These are phyloP conservation scores for Lichtheimia corymbifera DNA, from an alignment of 371 early-diverging fungal species.

Conservation along the genomic window DNA sequence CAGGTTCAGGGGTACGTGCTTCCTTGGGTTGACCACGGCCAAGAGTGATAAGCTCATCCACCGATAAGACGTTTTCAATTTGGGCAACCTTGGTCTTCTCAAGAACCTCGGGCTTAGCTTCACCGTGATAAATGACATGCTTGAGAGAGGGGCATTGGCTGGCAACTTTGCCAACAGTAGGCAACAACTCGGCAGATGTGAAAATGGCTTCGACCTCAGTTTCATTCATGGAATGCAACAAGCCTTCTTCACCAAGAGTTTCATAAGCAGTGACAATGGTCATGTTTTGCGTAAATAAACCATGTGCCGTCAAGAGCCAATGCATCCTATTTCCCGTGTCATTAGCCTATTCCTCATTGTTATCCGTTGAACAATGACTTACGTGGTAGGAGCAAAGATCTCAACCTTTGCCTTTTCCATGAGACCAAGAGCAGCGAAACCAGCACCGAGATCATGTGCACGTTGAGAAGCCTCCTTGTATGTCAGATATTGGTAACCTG, in stretches of 20 bases:
- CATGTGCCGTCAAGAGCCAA: slow-evolving; percentile 75
- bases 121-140: slow-evolving; percentile 77
- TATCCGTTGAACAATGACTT: slow-evolving; percentile 3
- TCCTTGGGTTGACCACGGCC: slow-evolving; percentile 67
- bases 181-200: slow-evolving; percentile 78
- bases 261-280: slow-evolving; percentile 87
- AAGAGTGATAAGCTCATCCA: slow-evolving; percentile 62
- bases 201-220: slow-evolving; percentile 75
- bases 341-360: neutral
- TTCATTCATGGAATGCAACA: slow-evolving; percentile 84
- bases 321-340: slow-evolving; percentile 53
- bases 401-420: slow-evolving; percentile 62
- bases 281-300: slow-evolving; percentile 70
- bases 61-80: slow-evolving; percentile 21
- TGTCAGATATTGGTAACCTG: slow-evolving; percentile 66
- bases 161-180: slow-evolving; percentile 62
- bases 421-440: slow-evolving; percentile 68
- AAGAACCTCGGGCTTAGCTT: slow-evolving; percentile 51
- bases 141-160: slow-evolving; percentile 62
- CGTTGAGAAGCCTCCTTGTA: slow-evolving; percentile 60
- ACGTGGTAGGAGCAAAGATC: slow-evolving; percentile 80
- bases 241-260: slow-evolving; percentile 87
- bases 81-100: slow-evolving; percentile 36
- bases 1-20: slow-evolving; percentile 64
- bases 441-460: slow-evolving; percentile 60